A percentile compares a stretch with the other conserved stretches of the same genome.
These are phyloP conservation scores for Tillandsia leiboldiana DNA, from an alignment of 176 grass and related monocot genomes.

Conservation along the genomic window DNA sequence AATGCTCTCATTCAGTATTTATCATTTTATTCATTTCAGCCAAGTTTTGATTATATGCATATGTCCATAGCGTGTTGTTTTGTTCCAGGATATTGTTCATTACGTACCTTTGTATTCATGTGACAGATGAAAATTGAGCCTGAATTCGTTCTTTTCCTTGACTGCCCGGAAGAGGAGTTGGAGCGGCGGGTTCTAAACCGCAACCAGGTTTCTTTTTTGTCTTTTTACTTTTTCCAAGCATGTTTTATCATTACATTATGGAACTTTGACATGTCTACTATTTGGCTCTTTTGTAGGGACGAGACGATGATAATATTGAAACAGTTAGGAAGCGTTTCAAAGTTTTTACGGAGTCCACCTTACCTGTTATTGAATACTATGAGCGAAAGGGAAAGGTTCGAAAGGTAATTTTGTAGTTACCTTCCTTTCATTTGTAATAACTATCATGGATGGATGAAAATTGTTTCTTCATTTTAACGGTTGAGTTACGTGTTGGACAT, in stretches of 20 bases:
- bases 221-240: background rate
- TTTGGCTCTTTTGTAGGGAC: constrained; percentile 25
- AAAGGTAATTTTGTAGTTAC: constrained; percentile 23
- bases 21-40: background rate
- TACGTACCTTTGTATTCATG: background rate
- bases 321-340: constrained; percentile 33
- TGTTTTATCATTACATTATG: background rate
- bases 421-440: background rate
- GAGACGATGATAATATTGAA: constrained; percentile 46
- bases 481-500: background rate
- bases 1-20: constrained; percentile 12
- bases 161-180: constrained; percentile 60
- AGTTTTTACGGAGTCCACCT: constrained; percentile 36
- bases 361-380: constrained; percentile 47
- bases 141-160: constrained; percentile 57
- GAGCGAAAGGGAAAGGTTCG: constrained; percentile 32
- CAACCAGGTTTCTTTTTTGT: constrained; percentile 33
- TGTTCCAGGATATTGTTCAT: constrained; percentile 1
- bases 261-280: background rate
- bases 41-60: background rate
- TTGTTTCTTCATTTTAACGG: background rate
- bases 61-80: background rate
- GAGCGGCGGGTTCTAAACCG: constrained; percentile 33
- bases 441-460: background rate
- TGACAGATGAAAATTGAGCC: constrained; percentile 52